Conservation (phyloP, 495 filamentous ascomycete genomes). For the Jackrogersella minutella region DNA sequence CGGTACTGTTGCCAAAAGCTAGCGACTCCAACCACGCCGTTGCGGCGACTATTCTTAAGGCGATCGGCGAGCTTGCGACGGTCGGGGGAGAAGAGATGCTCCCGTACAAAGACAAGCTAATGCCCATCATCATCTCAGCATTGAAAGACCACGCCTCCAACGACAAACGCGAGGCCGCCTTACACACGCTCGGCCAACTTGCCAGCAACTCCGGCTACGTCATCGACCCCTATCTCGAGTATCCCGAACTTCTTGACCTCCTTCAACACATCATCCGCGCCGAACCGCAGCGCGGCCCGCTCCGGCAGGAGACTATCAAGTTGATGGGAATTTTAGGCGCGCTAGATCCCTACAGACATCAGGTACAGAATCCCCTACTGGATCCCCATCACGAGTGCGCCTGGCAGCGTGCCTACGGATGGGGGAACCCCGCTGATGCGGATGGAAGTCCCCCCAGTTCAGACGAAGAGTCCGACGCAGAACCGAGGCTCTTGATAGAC, state of each 20-base stretch:
- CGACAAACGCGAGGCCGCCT: constrained; percentile 85
- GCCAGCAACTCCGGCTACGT: constrained; percentile 97
- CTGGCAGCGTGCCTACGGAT: constrained; percentile 8
- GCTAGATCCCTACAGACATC: constrained; percentile 94
- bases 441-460: constrained; percentile 26
- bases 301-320: constrained; percentile 94
- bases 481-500: constrained; percentile 1
- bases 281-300: constrained; percentile 76
- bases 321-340: constrained; percentile 96
- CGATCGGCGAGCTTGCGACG: constrained; percentile 89
- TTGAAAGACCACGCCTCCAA: constrained; percentile 91
- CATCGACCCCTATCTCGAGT: constrained; percentile 93
- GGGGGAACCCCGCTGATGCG: constrained; percentile 6
- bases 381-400: constrained; percentile 1
- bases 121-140: constrained; percentile 92
- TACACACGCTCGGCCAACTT: constrained; percentile 89
- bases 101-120: constrained; percentile 83
- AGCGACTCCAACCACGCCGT: constrained; percentile 83
- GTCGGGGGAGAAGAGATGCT: constrained; percentile 93
- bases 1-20: constrained; percentile 87
- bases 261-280: constrained; percentile 93
- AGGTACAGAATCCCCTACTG: constrained; percentile 56
- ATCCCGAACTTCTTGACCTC: constrained; percentile 89
- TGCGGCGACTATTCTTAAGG: constrained; percentile 89
- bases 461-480: constrained; percentile 4